These are phyloP conservation scores for Fusarium marasasianum DNA, from an alignment of 2,329 filamentous ascomycete genomes.

Conservation along the genomic window DNA sequence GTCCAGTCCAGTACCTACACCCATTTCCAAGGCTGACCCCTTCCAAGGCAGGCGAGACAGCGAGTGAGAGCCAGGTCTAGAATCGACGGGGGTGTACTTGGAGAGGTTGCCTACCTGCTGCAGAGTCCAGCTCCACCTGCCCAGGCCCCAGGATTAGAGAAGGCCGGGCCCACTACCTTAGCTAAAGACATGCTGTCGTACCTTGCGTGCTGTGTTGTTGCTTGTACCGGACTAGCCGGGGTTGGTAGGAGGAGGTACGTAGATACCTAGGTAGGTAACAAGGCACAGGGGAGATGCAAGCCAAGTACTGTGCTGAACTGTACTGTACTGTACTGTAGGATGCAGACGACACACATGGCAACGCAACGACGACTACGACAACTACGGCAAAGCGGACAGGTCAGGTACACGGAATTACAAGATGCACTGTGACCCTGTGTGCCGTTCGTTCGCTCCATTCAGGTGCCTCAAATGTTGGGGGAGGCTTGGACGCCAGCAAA, in stretches of 20 bases:
- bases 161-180: slow-evolving; percentile 3
- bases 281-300: slow-evolving; percentile 12
- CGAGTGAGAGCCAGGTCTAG: slow-evolving; percentile 23
- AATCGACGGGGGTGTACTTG: slow-evolving; percentile 29
- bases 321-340: background rate
- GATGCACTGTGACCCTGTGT: slow-evolving; percentile 28
- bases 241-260: background rate
- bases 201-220: slow-evolving; percentile 29
- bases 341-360: background rate
- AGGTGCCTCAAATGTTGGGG: slow-evolving; percentile 19
- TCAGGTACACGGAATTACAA: background rate
- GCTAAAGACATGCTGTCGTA: slow-evolving; percentile 23
- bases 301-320: background rate
- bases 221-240: slow-evolving; percentile 31
- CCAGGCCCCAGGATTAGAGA: slow-evolving; percentile 5
- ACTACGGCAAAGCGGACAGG: slow-evolving; percentile 9
- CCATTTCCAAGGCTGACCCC: slow-evolving; percentile 18
- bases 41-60: slow-evolving; percentile 22
- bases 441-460: background rate
- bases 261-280: background rate
- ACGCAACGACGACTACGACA: slow-evolving; percentile 12
- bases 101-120: background rate
- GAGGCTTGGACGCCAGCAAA: slow-evolving; percentile 25
- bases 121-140: background rate
- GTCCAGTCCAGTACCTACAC: slow-evolving; percentile 2